A percentile compares a stretch with the other conserved stretches of the same genome.
Conservation (phyloP, 2,329 filamentous ascomycete species). For the Fusarium kyushuense region DNA sequence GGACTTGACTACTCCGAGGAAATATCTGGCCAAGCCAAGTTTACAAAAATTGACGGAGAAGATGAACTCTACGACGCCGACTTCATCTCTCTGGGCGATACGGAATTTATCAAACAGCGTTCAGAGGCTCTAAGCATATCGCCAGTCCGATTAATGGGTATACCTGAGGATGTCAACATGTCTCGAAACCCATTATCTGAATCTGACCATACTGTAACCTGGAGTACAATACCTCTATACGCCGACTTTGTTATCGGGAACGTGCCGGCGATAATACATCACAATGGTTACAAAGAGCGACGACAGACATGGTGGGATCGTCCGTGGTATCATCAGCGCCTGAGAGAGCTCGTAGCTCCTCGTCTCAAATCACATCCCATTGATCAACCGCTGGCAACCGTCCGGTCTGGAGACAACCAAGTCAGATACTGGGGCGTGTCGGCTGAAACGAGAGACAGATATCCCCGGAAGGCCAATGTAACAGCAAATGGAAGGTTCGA, state of each 20-base stretch:
- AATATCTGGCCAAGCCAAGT: not conserved
- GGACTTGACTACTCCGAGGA: slow-evolving; percentile 6
- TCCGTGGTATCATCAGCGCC: slow-evolving; percentile 6
- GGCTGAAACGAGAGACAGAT: not conserved
- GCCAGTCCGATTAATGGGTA: not conserved
- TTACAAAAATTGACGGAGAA: not conserved
- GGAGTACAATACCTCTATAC: not conserved
- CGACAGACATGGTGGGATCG: slow-evolving; percentile 7
- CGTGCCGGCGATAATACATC: not conserved
- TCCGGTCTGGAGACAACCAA: not conserved
- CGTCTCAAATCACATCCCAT: accelerated
- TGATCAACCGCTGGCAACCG: not conserved
- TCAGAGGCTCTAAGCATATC: not conserved
- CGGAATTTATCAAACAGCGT: not conserved
- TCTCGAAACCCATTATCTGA: not conserved
- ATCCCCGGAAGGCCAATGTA: not conserved
- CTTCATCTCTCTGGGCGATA: not conserved
- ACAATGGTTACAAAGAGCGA: not conserved
- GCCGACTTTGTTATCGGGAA: not conserved
- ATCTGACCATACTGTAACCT: not conserved
- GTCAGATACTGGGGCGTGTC: slow-evolving; percentile 14
- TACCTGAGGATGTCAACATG: not conserved
- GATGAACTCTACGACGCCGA: not conserved
- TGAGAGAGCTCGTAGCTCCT: not conserved
- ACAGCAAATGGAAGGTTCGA: not conserved